phyloP scores from a whole-genome alignment of 164 flowering plant genomes.

The Vitis cinerea region DNA sequence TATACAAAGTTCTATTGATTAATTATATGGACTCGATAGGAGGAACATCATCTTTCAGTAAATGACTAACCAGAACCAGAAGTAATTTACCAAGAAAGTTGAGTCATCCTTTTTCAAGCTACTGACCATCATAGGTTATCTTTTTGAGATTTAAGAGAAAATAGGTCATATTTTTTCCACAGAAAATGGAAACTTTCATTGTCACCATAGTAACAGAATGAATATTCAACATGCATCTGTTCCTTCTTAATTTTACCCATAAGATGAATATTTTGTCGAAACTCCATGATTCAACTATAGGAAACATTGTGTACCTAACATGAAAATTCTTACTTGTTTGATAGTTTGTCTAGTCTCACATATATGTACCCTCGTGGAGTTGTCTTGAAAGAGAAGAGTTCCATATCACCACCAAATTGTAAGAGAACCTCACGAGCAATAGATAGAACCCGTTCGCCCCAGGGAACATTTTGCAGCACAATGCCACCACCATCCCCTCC shows the following conservation, averaged over 20 bases:
- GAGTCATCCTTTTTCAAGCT: too few species aligned
- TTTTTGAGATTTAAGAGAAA: neutral
- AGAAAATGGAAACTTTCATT: neutral
- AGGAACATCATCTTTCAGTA: neutral
- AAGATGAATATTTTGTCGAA: neutral
- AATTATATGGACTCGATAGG: neutral
- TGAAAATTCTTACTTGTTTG: conserved; percentile 51
- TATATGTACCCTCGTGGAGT: conserved; percentile 81
- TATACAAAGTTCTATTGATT: neutral
- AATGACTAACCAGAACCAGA: too few species aligned
- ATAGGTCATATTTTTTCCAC: neutral
- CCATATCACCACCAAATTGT: conserved; percentile 52
- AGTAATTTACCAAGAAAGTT: too few species aligned
- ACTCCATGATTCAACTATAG: neutral
- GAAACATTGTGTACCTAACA: neutral
- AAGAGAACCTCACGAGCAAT: conserved; percentile 60
- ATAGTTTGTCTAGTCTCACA: conserved; percentile 78
- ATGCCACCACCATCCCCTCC: conserved; percentile 98
- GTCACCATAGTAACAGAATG: neutral
- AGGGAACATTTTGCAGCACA: conserved; percentile 61
- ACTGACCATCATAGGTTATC: too few species aligned
- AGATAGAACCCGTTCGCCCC: conserved; percentile 72
- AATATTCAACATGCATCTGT: neutral
- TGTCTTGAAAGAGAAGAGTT: conserved; percentile 70
- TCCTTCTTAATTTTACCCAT: neutral